These are phyloP conservation scores for Aspergillus proliferans DNA, from an alignment of 2,329 filamentous ascomycete genomes.

Conservation along the genomic window DNA sequence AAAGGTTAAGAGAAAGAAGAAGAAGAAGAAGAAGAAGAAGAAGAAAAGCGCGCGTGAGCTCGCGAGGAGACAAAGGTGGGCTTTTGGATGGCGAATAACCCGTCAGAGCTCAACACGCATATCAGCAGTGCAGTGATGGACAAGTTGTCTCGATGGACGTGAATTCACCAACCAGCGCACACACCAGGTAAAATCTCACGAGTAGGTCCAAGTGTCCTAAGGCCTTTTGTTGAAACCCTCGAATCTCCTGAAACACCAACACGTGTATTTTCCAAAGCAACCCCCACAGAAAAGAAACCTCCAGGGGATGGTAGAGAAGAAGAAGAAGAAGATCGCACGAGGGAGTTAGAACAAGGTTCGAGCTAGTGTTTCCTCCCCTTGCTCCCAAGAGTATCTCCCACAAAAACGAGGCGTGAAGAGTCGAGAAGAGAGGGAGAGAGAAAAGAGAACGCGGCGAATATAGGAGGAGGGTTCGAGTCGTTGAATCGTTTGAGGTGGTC, in stretches of 20 bases:
- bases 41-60: constrained; percentile 15
- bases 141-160: neutral
- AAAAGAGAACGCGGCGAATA: neutral
- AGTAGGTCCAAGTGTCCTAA: neutral
- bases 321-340: neutral
- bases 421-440: neutral
- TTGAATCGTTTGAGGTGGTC: constrained; percentile 8
- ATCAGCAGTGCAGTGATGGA: constrained; percentile 9
- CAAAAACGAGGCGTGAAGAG: neutral
- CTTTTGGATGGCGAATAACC: constrained; percentile 5
- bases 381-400: neutral
- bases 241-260: neutral
- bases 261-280: neutral
- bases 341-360: neutral
- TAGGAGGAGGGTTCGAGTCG: neutral
- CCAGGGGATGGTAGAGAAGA: neutral
- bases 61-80: constrained; percentile 9
- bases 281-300: neutral
- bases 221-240: neutral
- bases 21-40: neutral
- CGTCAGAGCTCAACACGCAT: constrained; percentile 17
- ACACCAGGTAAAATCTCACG: neutral
- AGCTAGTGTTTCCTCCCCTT: neutral
- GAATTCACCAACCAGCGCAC: neutral
- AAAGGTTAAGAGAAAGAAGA: neutral